Percentiles rank a stretch among this genome's conserved stretches.
These are phyloP conservation scores for Cephaloascus fragrans DNA, from an alignment of 805 yeast genomes.

Conservation along the genomic window DNA sequence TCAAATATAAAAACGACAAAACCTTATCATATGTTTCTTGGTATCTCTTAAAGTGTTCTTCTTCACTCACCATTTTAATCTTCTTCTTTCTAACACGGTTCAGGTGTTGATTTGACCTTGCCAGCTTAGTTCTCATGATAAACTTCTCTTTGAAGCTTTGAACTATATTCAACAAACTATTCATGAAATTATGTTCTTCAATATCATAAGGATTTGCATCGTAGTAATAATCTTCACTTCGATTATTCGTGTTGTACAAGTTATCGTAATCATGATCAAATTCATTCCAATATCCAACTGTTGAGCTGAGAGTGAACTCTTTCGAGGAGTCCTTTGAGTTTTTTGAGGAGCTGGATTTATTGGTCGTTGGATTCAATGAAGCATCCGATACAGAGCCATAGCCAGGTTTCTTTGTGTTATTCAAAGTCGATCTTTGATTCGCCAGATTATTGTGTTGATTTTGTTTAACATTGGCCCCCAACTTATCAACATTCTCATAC, in stretches of 20 bases:
- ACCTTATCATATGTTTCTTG: slow-evolving; percentile 10
- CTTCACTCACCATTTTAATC: slow-evolving; percentile 6
- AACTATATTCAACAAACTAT: not conserved
- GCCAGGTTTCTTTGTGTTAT: not conserved
- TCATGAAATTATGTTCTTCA: too few relatives aligned
- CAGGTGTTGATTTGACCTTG: too few relatives aligned
- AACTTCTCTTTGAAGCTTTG: too few relatives aligned
- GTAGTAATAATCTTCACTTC: not conserved
- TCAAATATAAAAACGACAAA: slow-evolving; percentile 9
- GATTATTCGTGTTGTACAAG: not conserved
- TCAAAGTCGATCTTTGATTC: not conserved
- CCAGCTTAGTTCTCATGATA: too few relatives aligned
- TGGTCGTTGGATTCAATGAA: too few relatives aligned
- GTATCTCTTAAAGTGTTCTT: slow-evolving; percentile 9
- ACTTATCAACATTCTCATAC: not conserved
- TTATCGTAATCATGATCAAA: not conserved
- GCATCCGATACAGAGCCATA: not conserved
- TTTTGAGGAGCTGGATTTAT: not conserved
- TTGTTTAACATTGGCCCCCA: not conserved
- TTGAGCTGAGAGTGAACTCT: not conserved
- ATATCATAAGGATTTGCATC: too few relatives aligned
- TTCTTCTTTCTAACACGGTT: slow-evolving; percentile 10
- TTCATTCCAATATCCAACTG: not conserved
- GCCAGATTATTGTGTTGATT: not conserved
- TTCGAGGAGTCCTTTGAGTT: not conserved